Evolutionary conservation across 2,329 filamentous ascomycete genomes (phyloP), one percentile per base, ranked within the genome.

Genomic region (Diaporthe citriasiana): DNA sequence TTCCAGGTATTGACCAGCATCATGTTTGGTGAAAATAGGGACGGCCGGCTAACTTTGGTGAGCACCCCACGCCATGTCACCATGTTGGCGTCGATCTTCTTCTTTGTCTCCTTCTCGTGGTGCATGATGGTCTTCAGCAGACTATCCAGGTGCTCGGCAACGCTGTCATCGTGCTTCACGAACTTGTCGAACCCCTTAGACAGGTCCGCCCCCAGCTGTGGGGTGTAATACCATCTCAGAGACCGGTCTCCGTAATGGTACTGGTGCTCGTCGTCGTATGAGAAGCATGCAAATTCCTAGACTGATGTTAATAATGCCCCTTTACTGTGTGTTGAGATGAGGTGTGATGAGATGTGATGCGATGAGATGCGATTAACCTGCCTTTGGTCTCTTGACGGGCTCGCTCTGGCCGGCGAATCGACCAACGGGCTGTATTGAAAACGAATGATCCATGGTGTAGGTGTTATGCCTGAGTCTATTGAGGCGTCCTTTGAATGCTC

Each of bases 51-150:
- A 25, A 95, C 95, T 89, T 98, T 99, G 76, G 97, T 98, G 93
- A 99, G 95, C 95, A 98, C 98, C 50, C 97, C 97, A 79, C 97
- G 89, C 96, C 96, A 99, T 1, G 96, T 98, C 69, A 98, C 88
- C 59, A 98, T 82, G 78, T 97, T 91, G 2, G 93, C 93, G 75
- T 95, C 92, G 42, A 93, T 91, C 80, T 89, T 92, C 79, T 90
- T 87, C 3, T 90, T 89, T 0, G 88, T 90, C 77, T 91, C 87
- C 81, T 92, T 87, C 83, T 98, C 97, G 77, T 94, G 87, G 35
- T 89, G 88, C 65, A 91, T 87, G 59, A 99, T 90, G 0, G 95
- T 93, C 75, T 90, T 92, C 30, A 99, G 86, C 40, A 99, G 86
- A 75, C 93, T 93, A 80, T 97, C 94, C 4, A 99, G 86, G 83